Conservation (phyloP, 1,284 basidiomycete genomes). For the Moesziomyces parantarcticus region DNA sequence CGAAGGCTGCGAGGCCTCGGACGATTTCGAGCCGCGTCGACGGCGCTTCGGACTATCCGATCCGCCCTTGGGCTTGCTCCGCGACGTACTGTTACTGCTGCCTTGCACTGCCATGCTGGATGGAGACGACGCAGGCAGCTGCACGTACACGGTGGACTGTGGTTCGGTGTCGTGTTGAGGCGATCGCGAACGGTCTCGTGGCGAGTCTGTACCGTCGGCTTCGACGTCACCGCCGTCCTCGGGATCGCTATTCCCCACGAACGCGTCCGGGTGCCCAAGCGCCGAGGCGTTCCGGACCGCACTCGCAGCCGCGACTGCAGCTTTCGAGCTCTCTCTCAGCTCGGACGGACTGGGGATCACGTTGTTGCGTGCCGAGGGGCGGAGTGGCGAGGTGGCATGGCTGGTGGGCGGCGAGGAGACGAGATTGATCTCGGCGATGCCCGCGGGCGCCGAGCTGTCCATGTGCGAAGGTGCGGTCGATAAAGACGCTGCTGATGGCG, state of each 20-base stretch:
- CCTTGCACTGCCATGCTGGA: slow-evolving; percentile 3
- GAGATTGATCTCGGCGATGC: slow-evolving; percentile 28
- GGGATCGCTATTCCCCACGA: slow-evolving; percentile 21
- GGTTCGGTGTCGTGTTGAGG: not conserved
- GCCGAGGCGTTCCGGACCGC: too few relatives aligned
- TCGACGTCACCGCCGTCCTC: slow-evolving; percentile 14
- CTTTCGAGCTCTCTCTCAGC: not conserved
- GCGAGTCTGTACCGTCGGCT: not conserved
- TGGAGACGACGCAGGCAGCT: slow-evolving; percentile 20
- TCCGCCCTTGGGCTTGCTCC: slow-evolving; percentile 8
- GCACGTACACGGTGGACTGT: slow-evolving; percentile 17
- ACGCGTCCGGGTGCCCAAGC: not conserved
- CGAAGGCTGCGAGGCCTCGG: slow-evolving; percentile 1
- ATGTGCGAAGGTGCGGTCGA: slow-evolving; percentile 9
- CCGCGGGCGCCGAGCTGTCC: slow-evolving; percentile 22
- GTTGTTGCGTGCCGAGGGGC: slow-evolving; percentile 16
- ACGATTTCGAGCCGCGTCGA: slow-evolving; percentile 16
- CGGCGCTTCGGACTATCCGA: not conserved
- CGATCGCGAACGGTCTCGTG: slow-evolving; percentile 5
- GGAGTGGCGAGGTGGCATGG: slow-evolving; percentile 25
- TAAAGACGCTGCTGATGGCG: slow-evolving; percentile 23
- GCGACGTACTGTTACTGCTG: slow-evolving; percentile 1
- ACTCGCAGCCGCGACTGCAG: not conserved
- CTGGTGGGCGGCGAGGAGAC: slow-evolving; percentile 31
- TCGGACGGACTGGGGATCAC: slow-evolving; percentile 2